These are phyloP conservation scores for Saccharomycopsis crataegensis DNA, from an alignment of 1,139 yeast species.

Conservation along the genomic window DNA sequence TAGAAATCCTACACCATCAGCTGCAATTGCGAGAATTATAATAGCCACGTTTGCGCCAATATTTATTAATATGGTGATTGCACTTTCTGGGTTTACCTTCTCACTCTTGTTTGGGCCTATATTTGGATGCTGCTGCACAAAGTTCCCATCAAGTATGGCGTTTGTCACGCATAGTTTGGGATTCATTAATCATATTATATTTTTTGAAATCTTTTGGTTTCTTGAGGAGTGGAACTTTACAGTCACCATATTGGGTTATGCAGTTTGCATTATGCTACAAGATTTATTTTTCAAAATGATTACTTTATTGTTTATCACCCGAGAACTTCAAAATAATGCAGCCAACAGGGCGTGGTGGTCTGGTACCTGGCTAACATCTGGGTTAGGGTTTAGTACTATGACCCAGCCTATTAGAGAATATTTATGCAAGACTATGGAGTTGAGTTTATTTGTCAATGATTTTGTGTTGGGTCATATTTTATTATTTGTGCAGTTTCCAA, in stretches of 20 bases:
- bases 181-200: conserved; percentile 43
- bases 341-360: conserved; percentile 82
- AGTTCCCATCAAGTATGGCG: conserved; percentile 38
- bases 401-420: conserved; percentile 68
- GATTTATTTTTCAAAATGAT: conserved; percentile 42
- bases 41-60: conserved; percentile 50
- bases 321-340: conserved; percentile 51
- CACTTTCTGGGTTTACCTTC: conserved; percentile 38
- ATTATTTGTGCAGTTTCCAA: conserved; percentile 52
- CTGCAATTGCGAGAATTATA: conserved; percentile 46
- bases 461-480: conserved; percentile 62
- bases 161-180: conserved; percentile 45
- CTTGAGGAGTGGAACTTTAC: conserved; percentile 59
- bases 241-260: conserved; percentile 48
- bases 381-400: conserved; percentile 49
- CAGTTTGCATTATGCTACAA: conserved; percentile 51
- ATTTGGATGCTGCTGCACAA: conserved; percentile 32
- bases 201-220: conserved; percentile 55
- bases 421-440: conserved; percentile 59
- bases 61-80: conserved; percentile 36
- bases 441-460: conserved; percentile 64
- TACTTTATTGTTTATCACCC: conserved; percentile 42
- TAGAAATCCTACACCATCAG: conserved; percentile 36
- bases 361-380: conserved; percentile 63
- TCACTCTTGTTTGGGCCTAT: conserved; percentile 45